These are phyloP conservation scores for Stenocarpella maydis DNA, from an alignment of 2,329 filamentous ascomycete species.

Conservation along the genomic window DNA sequence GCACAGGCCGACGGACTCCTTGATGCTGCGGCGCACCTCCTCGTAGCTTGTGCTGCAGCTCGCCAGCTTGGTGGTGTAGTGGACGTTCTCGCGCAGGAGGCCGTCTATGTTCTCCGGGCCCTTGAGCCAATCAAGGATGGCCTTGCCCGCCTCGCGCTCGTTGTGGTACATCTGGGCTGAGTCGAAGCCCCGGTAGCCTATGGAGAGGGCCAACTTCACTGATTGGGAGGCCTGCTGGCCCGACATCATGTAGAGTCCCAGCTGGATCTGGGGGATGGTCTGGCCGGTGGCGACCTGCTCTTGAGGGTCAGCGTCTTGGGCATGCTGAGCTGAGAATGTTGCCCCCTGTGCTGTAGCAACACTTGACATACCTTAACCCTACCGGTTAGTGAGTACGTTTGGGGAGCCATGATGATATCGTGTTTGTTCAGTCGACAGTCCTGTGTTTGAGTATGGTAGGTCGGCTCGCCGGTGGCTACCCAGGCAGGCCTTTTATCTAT, in stretches of 20 bases:
- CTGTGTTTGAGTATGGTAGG: not conserved
- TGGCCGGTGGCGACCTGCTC: conserved; percentile 68
- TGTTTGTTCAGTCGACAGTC: too few species aligned
- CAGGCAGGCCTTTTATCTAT: not conserved
- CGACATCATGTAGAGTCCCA: conserved; percentile 77
- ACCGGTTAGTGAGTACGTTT: conserved; percentile 32
- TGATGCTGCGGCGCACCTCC: conserved; percentile 72
- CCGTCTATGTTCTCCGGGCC: conserved; percentile 51
- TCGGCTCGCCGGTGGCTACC: not conserved
- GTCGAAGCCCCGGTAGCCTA: conserved; percentile 61
- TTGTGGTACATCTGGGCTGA: conserved; percentile 69
- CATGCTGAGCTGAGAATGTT: conserved; percentile 22
- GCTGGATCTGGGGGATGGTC: conserved; percentile 74
- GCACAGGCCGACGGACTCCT: conserved; percentile 67
- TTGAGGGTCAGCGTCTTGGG: conserved; percentile 36
- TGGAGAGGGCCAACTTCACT: conserved; percentile 64
- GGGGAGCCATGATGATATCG: conserved; percentile 12
- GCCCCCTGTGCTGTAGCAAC: not conserved
- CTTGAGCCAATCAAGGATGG: conserved; percentile 66
- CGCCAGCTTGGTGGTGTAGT: conserved; percentile 82
- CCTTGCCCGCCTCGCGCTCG: conserved; percentile 73
- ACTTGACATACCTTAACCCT: conserved; percentile 28
- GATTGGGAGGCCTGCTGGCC: conserved; percentile 66
- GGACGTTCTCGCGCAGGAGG: conserved; percentile 73
- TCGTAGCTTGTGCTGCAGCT: conserved; percentile 72